Percentiles rank a stretch among this genome's conserved stretches.
Conservation (phyloP, 2,329 filamentous ascomycete genomes). For the Scopulariopsis brevicaulis region DNA sequence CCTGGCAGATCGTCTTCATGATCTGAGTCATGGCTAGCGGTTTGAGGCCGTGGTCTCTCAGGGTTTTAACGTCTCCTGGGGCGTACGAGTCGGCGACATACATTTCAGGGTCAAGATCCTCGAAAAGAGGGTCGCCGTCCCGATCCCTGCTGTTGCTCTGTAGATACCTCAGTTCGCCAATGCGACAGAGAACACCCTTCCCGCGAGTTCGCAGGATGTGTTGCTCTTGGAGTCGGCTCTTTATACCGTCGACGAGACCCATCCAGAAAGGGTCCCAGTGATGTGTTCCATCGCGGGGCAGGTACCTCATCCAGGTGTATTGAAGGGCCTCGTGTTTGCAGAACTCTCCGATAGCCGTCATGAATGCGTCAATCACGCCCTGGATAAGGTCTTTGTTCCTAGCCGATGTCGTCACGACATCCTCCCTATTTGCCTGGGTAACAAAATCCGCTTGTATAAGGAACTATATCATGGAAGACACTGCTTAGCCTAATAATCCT, state of each 20-base stretch:
- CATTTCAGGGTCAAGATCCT: constrained; percentile 1
- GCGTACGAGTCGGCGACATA: constrained; percentile 2
- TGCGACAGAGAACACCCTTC: not conserved
- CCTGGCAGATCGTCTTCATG: not conserved
- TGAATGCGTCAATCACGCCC: constrained; percentile 24
- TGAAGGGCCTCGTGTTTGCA: constrained; percentile 22
- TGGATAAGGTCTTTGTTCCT: constrained; percentile 24
- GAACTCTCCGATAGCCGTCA: constrained; percentile 23
- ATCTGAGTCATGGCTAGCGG: not conserved
- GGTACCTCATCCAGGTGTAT: constrained; percentile 32
- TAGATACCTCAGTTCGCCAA: not conserved
- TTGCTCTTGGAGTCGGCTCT: constrained; percentile 5
- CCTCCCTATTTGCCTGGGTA: constrained; percentile 30
- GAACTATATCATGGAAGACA: constrained; percentile 16
- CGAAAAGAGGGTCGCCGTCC: constrained; percentile 7
- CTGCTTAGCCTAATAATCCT: not conserved
- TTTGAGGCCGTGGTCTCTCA: not conserved
- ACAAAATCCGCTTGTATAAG: constrained; percentile 39
- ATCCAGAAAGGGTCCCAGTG: constrained; percentile 17
- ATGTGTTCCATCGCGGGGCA: constrained; percentile 18
- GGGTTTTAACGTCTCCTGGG: constrained; percentile 2
- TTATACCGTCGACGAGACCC: constrained; percentile 13
- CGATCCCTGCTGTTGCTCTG: constrained; percentile 4
- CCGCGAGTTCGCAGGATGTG: constrained; percentile 6
- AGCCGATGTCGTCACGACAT: constrained; percentile 21